phyloP scores from a whole-genome alignment of 192 early-diverging fungal genomes.

The Powellomyces hirtus region DNA sequence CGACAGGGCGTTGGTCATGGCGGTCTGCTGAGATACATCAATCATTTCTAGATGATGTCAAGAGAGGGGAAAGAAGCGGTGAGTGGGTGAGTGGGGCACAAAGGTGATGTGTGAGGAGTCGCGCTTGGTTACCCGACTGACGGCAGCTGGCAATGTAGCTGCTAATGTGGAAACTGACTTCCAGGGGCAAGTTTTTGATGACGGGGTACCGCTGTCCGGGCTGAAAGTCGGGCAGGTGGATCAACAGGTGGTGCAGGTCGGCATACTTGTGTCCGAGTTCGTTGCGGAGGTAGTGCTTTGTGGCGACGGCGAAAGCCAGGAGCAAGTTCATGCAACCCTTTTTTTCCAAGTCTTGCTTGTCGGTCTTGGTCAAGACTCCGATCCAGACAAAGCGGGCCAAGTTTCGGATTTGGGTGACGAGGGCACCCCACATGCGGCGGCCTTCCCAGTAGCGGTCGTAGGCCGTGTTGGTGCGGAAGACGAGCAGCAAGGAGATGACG shows the following conservation, averaged over 20 bases:
- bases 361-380: constrained; percentile 28
- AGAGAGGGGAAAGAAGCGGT: background rate
- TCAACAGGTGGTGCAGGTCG: constrained; percentile 66
- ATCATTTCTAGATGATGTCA: constrained; percentile 23
- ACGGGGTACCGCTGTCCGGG: constrained; percentile 36
- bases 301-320: constrained; percentile 72
- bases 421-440: constrained; percentile 73
- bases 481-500: constrained; percentile 63
- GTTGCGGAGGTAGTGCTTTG: constrained; percentile 82
- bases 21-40: constrained; percentile 27
- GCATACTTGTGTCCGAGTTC: constrained; percentile 66
- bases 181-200: constrained; percentile 35
- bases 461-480: constrained; percentile 77
- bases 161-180: constrained; percentile 39
- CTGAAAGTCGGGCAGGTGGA: constrained; percentile 60
- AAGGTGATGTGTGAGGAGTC: constrained; percentile 16
- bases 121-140: constrained; percentile 16
- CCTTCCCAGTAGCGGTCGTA: constrained; percentile 71
- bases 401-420: constrained; percentile 70
- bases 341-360: constrained; percentile 52
- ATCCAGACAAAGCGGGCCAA: constrained; percentile 79
- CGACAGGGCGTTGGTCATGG: constrained; percentile 29
- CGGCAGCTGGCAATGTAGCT: constrained; percentile 28
- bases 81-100: constrained; percentile 12
- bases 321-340: constrained; percentile 70